Evolutionary conservation across 495 filamentous ascomycete species (phyloP).

Genomic region (Trichocladium antarcticum): DNA sequence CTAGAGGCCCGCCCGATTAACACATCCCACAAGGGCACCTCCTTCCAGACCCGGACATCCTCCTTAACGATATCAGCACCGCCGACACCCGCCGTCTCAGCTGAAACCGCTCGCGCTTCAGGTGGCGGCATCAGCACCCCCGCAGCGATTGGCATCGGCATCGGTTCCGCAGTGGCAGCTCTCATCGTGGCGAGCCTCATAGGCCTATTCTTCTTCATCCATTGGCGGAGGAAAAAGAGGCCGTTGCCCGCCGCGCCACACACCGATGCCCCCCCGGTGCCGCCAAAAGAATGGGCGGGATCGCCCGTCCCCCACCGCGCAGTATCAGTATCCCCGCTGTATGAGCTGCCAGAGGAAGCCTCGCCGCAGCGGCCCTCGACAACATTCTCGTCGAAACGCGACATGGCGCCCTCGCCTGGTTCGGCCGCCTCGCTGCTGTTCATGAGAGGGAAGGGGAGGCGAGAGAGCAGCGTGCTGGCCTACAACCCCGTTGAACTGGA

Average conservation of each 20-base stretch:
- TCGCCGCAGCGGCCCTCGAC: background rate
- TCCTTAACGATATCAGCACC: background rate
- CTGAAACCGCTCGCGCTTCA: background rate
- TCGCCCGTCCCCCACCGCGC: constrained; percentile 1
- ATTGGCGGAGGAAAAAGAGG: constrained; percentile 8
- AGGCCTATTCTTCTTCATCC: constrained; percentile 17
- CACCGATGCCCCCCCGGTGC: constrained; percentile 13
- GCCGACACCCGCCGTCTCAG: background rate
- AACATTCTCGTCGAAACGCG: background rate
- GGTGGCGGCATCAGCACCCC: constrained; percentile 15
- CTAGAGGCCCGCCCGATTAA: background rate
- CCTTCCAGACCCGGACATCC: background rate
- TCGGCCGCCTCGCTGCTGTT: background rate
- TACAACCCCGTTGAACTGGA: constrained; percentile 13
- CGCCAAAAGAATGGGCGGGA: constrained; percentile 15
- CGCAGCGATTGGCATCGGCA: constrained; percentile 21
- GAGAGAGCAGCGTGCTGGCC: constrained; percentile 2
- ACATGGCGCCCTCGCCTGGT: constrained; percentile 1
- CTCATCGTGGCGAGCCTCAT: constrained; percentile 11
- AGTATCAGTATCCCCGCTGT: constrained; percentile 7
- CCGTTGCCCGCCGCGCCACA: background rate
- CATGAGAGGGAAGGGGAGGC: background rate
- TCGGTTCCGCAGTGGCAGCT: constrained; percentile 18
- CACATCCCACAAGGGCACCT: background rate
- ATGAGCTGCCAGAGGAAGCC: constrained; percentile 15